A percentile compares a stretch with the other conserved stretches of the same genome.
Evolutionary conservation across 1,284 basidiomycete species (phyloP).

Genomic region (Rhodotorula sp.): DNA sequence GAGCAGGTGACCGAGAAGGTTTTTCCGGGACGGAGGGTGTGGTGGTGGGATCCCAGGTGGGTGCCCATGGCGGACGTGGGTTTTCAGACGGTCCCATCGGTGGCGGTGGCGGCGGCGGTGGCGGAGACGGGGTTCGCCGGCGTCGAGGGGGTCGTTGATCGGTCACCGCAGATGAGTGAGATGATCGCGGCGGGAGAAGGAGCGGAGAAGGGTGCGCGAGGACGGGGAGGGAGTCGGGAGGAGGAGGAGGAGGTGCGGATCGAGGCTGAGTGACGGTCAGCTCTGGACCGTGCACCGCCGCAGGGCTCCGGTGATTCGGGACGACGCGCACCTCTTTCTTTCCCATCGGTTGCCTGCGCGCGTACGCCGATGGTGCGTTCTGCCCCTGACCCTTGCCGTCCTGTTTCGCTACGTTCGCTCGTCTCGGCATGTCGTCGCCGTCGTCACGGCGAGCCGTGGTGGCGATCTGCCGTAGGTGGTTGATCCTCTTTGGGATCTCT

Average conservation of each 20-base stretch:
- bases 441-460: neutral
- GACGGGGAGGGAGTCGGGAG: neutral
- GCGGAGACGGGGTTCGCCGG: too few relatives aligned
- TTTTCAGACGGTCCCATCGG: neutral
- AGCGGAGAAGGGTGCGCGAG: neutral
- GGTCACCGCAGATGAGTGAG: too few relatives aligned
- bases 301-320: too few relatives aligned
- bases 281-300: neutral
- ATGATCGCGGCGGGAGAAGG: neutral
- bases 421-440: neutral
- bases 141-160: too few relatives aligned
- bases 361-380: neutral
- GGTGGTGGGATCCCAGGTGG: neutral
- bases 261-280: neutral
- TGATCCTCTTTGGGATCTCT: too few relatives aligned
- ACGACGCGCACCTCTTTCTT: conserved; percentile 7
- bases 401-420: neutral
- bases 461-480: neutral
- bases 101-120: too few relatives aligned
- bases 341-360: conserved; percentile 10
- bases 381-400: too few relatives aligned
- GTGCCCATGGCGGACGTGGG: neutral
- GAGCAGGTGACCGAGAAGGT: neutral
- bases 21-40: neutral
- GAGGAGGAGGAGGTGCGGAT: neutral